phyloP scores from a whole-genome alignment of 2,329 filamentous ascomycete genomes.

The Penicillium sp. region DNA sequence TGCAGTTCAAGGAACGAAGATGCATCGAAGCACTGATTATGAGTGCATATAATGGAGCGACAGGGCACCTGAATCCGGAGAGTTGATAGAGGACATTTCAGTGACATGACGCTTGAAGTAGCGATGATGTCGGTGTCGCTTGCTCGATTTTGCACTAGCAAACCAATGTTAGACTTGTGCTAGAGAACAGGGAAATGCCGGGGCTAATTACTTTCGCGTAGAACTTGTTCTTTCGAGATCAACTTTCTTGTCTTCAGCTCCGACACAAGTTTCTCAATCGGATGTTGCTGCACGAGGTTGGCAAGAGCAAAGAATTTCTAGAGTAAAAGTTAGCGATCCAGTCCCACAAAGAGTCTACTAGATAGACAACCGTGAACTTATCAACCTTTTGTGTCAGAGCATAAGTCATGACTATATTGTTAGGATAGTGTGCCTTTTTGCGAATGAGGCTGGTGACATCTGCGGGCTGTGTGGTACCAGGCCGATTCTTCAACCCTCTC shows the following conservation, averaged over 20 bases:
- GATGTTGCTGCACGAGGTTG: slow-evolving; percentile 72
- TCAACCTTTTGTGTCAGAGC: slow-evolving; percentile 84
- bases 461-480: slow-evolving; percentile 88
- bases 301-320: slow-evolving; percentile 73
- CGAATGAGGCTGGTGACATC: slow-evolving; percentile 82
- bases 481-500: slow-evolving; percentile 92
- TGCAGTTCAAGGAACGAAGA: slow-evolving; percentile 89
- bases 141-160: slow-evolving; percentile 73
- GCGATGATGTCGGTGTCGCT: slow-evolving; percentile 87
- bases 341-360: background rate
- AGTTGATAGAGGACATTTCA: slow-evolving; percentile 91
- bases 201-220: slow-evolving; percentile 69
- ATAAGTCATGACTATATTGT: slow-evolving; percentile 84
- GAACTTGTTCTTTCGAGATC: slow-evolving; percentile 77
- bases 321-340: background rate
- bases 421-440: slow-evolving; percentile 67
- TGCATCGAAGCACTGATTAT: slow-evolving; percentile 94
- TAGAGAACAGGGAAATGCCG: slow-evolving; percentile 4
- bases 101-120: slow-evolving; percentile 81
- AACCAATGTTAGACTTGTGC: slow-evolving; percentile 17
- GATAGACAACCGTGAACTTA: slow-evolving; percentile 3
- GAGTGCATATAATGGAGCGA: slow-evolving; percentile 75
- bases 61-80: slow-evolving; percentile 78
- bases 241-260: slow-evolving; percentile 66
- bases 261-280: slow-evolving; percentile 70